Percentiles rank a stretch among this genome's conserved stretches.
Evolutionary conservation across 192 early-diverging fungal species (phyloP).

Genomic region (Coemansia sp.): DNA sequence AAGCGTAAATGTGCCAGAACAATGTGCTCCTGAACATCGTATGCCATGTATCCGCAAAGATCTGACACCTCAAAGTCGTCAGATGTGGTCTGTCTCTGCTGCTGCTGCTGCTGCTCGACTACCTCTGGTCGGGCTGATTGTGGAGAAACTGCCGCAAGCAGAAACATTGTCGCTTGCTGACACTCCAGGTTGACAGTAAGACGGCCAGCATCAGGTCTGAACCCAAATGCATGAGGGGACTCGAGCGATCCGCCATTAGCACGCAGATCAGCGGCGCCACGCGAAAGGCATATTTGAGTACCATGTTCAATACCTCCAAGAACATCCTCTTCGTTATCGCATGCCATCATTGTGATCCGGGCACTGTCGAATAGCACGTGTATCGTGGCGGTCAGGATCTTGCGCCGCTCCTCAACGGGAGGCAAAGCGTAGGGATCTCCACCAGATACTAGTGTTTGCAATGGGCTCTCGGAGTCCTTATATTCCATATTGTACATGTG

Average conservation of each 20-base stretch:
- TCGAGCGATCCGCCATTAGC: conserved; percentile 46
- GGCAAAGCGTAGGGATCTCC: conserved; percentile 7
- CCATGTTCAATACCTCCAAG: conserved; percentile 47
- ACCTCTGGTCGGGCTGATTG: conserved; percentile 24
- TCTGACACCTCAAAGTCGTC: conserved; percentile 19
- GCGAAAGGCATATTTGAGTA: conserved; percentile 26
- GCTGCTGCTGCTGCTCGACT: conserved; percentile 2
- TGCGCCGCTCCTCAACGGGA: conserved; percentile 28
- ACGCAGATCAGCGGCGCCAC: conserved; percentile 22
- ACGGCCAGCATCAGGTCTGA: conserved; percentile 25
- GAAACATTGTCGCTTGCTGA: conserved; percentile 37
- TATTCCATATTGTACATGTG: conserved; percentile 8
- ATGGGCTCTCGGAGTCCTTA: background rate
- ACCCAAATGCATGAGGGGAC: conserved; percentile 43
- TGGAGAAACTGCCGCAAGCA: conserved; percentile 31
- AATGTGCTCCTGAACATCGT: conserved; percentile 35
- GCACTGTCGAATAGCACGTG: conserved; percentile 27
- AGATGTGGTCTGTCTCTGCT: background rate
- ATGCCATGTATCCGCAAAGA: conserved; percentile 33
- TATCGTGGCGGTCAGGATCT: conserved; percentile 25
- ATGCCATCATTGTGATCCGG: conserved; percentile 34
- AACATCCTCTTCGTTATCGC: conserved; percentile 51
- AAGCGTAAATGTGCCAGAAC: conserved; percentile 23
- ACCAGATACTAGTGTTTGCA: background rate
- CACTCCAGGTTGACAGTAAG: conserved; percentile 39